These are phyloP conservation scores for Piromyces sp. DNA, from an alignment of 192 early-diverging fungal species.

Conservation along the genomic window DNA sequence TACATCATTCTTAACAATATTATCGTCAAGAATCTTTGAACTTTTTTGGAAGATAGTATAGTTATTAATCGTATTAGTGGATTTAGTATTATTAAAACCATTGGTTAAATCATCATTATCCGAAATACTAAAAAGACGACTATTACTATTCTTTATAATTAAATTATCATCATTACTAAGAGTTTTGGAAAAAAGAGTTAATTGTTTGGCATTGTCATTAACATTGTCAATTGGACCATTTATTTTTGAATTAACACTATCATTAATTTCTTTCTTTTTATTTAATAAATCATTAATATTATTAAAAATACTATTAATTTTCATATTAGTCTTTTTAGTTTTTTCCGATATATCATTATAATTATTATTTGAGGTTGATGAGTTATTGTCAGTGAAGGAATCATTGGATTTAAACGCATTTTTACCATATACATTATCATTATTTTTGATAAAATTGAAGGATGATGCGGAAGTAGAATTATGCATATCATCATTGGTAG, in stretches of 20 bases:
- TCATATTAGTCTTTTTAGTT: neutral
- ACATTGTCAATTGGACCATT: neutral
- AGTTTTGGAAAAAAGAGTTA: neutral
- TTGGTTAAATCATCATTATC: neutral
- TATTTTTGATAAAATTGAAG: neutral
- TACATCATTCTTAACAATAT: neutral
- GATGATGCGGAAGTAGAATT: neutral
- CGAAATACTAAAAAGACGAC: neutral
- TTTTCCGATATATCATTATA: neutral
- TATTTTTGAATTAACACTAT: neutral
- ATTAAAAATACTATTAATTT: neutral
- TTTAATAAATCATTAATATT: neutral
- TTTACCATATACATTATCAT: neutral
- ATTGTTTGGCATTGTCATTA: neutral
- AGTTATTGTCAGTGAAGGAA: neutral
- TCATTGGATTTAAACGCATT: neutral
- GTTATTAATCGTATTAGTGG: neutral
- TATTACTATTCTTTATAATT: neutral
- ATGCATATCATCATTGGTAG: neutral
- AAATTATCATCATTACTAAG: neutral
- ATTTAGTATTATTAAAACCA: neutral
- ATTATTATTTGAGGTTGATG: neutral
- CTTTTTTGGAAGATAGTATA: neutral
- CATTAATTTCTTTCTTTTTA: neutral
- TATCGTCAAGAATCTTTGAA: neutral